Base-by-base conservation (phyloP, 371 early-diverging fungal genomes). In the Batkoa obscura region DNA sequence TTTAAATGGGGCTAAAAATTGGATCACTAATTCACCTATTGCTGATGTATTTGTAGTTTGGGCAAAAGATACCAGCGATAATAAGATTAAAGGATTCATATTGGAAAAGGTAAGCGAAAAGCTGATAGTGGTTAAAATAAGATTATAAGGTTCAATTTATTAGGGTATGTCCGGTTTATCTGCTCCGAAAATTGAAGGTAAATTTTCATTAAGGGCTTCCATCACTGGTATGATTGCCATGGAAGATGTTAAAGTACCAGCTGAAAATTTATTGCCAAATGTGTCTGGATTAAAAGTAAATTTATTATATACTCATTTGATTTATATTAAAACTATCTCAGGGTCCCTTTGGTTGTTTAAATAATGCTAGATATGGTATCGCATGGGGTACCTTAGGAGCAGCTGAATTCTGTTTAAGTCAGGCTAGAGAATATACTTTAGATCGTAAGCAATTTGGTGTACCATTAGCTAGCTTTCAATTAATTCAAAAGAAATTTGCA, bases 1-100 rank as follows among this genome's bases (percentile, higher is more conserved):
- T 8, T 55, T 95, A 50, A 84, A 78, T 55, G 96, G 96, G 1
- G 73, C 86, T 70, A 97, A 97, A 76, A 93, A 91, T 38, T 97
- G 97, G 97, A 97, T 97, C 68, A 92, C 97, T 59, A 93, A 94
- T 77, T 88, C 94, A 37, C 97, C 97, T 23, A 84, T 95, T 55
- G 97, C 97, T 46, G 95, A 95, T 58, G 86, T 95, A 15, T 88
- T 91, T 72, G 74, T 97, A 23, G 76, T 95, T n/a, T 97, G 97
- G 97, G 97, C 94, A 42, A 94, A 92, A 75, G 58, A 63, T 39
- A 78, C 78, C 15, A 88, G 90, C 58, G 86, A 81, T 61, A 80
- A 81, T 45, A 75, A 79, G 61, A 93, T 97, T 64, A 81, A 90
- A 60, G 97, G 97, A 1, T 97, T 94, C 58, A 80, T 96, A 15